Conservation (phyloP, 2,329 filamentous ascomycete species). For the Blastomyces emzantsi region DNA sequence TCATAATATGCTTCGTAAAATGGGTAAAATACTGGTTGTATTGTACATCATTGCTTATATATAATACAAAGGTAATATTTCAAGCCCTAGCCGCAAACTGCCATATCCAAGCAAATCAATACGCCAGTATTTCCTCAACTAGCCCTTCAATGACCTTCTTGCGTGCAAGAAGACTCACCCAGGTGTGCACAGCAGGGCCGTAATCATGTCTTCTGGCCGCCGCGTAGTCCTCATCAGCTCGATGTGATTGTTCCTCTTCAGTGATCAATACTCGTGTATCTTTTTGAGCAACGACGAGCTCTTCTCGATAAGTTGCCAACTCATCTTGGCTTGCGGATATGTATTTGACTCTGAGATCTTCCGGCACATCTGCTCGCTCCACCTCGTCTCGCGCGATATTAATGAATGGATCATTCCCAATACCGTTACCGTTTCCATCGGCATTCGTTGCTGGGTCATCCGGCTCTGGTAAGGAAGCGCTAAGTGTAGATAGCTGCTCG, state of each 20-base stretch:
- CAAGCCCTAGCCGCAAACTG: neutral
- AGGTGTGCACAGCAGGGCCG: slow-evolving; percentile 57
- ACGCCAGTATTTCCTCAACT: neutral
- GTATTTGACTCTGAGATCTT: slow-evolving; percentile 21
- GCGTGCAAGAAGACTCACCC: slow-evolving; percentile 60
- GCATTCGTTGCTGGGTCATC: slow-evolving; percentile 18
- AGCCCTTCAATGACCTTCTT: slow-evolving; percentile 48
- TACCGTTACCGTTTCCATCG: slow-evolving; percentile 9
- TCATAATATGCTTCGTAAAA: neutral
- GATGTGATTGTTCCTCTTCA: slow-evolving; percentile 33
- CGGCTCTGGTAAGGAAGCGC: slow-evolving; percentile 7
- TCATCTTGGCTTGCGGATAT: slow-evolving; percentile 20
- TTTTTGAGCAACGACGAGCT: slow-evolving; percentile 26
- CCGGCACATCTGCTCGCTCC: slow-evolving; percentile 24
- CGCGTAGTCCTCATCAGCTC: slow-evolving; percentile 35
- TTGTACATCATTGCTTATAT: neutral
- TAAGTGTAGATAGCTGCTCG: slow-evolving; percentile 16
- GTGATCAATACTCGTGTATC: slow-evolving; percentile 29
- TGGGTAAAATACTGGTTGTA: neutral
- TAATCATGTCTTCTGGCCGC: slow-evolving; percentile 51
- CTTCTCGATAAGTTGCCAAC: slow-evolving; percentile 25
- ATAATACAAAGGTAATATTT: neutral
- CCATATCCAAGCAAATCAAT: neutral
- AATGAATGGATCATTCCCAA: slow-evolving; percentile 31
- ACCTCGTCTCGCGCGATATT: slow-evolving; percentile 28